Evolutionary conservation across 331 rosid genomes (phyloP).

Genomic region (Spiraea crenata): DNA sequence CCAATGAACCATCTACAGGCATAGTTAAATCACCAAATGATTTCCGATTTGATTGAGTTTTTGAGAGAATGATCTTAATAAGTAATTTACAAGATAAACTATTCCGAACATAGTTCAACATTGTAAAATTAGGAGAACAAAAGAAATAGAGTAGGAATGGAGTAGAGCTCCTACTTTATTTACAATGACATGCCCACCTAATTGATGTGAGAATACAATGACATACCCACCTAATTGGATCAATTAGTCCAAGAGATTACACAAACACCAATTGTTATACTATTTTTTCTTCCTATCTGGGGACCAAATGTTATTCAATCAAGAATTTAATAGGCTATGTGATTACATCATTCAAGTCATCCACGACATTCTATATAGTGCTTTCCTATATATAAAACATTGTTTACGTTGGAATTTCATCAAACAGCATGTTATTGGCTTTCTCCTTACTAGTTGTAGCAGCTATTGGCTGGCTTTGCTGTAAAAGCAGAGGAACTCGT

Average conservation of each 20-base stretch:
- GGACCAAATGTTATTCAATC: not conserved
- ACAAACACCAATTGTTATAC: not conserved
- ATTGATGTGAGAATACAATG: not conserved
- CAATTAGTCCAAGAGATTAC: not conserved
- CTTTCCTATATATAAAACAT: not conserved
- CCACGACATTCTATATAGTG: not conserved
- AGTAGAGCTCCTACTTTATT: no score
- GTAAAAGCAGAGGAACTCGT: no score
- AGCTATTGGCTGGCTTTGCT: no score
- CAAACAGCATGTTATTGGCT: not conserved
- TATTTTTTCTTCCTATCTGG: not conserved
- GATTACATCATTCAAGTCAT: not conserved
- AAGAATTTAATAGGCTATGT: not conserved
- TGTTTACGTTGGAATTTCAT: not conserved
- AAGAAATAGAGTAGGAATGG: no score
- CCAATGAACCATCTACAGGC: no score
- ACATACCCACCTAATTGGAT: not conserved
- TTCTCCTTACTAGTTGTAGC: slow-evolving; percentile 23
- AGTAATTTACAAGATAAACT: no score
- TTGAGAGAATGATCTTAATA: no score
- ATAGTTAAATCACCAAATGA: no score
- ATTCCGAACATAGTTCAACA: no score
- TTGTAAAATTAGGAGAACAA: no score
- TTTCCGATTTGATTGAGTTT: no score
- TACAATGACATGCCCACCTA: no score